Conservation (phyloP, 1,139 yeast genomes). For the Hanseniaspora gamundiae region DNA sequence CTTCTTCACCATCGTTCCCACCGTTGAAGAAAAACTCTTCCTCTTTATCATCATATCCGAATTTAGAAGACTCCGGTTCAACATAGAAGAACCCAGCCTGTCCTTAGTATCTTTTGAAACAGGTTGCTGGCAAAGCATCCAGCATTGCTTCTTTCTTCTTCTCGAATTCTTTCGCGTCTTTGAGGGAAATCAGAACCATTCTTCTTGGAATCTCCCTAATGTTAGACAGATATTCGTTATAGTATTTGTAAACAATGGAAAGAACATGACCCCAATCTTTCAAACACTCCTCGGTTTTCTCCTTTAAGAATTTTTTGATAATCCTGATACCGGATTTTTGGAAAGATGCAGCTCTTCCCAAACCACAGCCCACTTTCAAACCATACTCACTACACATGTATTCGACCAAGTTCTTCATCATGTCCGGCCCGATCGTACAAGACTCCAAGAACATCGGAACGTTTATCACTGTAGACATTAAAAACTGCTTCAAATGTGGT, state of each 20-base stretch:
- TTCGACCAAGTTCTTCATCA: constrained; percentile 20
- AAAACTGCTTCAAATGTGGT: constrained; percentile 11
- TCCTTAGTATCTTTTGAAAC: constrained; percentile 3
- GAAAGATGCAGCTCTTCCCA: constrained; percentile 12
- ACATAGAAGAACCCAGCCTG: constrained; percentile 4
- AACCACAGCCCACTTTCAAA: constrained; percentile 20
- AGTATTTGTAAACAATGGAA: constrained; percentile 14
- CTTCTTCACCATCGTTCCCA: background rate
- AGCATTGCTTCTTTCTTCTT: background rate
- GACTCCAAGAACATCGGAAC: constrained; percentile 22
- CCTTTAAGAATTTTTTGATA: constrained; percentile 12
- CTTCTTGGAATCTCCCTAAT: constrained; percentile 9
- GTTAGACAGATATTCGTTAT: constrained; percentile 10
- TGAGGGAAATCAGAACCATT: constrained; percentile 13
- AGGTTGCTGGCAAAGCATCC: constrained; percentile 1
- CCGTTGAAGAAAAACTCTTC: background rate
- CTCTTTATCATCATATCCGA: background rate
- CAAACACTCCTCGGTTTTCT: constrained; percentile 15
- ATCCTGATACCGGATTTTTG: constrained; percentile 16
- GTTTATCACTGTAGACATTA: constrained; percentile 14
- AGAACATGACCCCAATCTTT: constrained; percentile 20
- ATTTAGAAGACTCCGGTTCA: background rate
- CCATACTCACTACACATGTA: constrained; percentile 15
- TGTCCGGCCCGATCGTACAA: constrained; percentile 18
- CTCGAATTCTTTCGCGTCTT: constrained; percentile 3